phyloP scores from a whole-genome alignment of 2,329 filamentous ascomycete genomes.

The Kalaharituber pfeilii region DNA sequence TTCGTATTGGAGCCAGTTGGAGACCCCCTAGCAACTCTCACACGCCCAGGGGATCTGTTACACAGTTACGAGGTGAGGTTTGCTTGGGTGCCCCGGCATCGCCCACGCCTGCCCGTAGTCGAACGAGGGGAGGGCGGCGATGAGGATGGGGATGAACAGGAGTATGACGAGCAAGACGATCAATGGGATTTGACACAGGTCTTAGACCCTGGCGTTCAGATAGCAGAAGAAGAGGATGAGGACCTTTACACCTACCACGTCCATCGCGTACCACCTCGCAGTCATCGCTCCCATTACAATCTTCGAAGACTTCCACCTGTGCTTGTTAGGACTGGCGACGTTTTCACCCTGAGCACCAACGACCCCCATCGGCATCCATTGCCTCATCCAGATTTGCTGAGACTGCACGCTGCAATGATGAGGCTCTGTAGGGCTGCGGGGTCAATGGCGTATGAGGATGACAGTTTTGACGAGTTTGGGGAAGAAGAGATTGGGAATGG shows the following conservation, averaged over 20 bases:
- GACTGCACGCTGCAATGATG: not conserved
- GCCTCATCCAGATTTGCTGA: not conserved
- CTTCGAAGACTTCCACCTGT: not conserved
- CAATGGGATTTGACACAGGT: not conserved
- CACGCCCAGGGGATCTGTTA: not conserved
- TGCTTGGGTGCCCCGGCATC: not conserved
- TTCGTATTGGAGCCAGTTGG: not conserved
- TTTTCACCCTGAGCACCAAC: not conserved
- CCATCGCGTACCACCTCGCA: too few relatives aligned
- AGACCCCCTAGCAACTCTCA: not conserved
- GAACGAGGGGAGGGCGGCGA: too few relatives aligned
- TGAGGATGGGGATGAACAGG: not conserved
- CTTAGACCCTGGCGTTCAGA: not conserved
- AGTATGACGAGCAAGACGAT: too few relatives aligned
- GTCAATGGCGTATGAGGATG: too few relatives aligned
- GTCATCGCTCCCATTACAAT: not conserved
- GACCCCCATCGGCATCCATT: not conserved
- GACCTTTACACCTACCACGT: too few relatives aligned
- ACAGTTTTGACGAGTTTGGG: too few relatives aligned
- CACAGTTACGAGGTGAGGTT: not conserved
- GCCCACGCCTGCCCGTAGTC: too few relatives aligned
- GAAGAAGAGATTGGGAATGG: too few relatives aligned
- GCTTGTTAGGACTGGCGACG: not conserved
- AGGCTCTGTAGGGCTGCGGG: not conserved
- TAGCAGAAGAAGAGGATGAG: not conserved